phyloP scores from a whole-genome alignment of 257 asterid genomes.

The Petunia axillaris region DNA sequence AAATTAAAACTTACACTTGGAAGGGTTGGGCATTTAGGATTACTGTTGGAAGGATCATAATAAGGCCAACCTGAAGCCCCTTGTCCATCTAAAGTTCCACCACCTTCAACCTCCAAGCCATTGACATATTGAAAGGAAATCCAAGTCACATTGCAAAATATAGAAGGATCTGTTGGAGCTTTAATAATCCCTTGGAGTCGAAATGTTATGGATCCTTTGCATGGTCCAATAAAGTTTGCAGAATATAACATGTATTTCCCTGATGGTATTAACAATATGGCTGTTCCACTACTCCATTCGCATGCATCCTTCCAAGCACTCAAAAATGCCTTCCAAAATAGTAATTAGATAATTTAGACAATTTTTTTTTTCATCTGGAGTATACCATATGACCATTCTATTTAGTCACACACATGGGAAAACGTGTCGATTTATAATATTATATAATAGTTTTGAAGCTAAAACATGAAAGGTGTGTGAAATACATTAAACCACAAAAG shows the following conservation, averaged over 20 bases:
- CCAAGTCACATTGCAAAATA: slow-evolving; percentile 12
- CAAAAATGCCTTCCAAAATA: slow-evolving; percentile 11
- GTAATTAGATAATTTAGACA: background rate
- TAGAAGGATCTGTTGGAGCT: slow-evolving; percentile 17
- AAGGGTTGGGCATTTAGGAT: slow-evolving; percentile 11
- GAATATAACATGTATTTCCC: background rate
- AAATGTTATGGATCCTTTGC: background rate
- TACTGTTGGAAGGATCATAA: background rate
- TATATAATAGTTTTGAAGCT: too few relatives aligned
- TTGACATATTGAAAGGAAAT: slow-evolving; percentile 1
- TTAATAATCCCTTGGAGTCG: background rate
- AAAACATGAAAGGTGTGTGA: too few relatives aligned
- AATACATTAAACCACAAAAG: too few relatives aligned
- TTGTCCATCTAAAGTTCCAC: slow-evolving; percentile 23
- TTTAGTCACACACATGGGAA: background rate
- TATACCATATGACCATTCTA: background rate
- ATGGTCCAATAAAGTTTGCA: background rate
- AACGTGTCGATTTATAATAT: background rate
- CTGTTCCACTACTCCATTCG: background rate
- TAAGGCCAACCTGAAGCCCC: slow-evolving; percentile 14
- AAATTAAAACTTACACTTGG: background rate
- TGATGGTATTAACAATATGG: background rate
- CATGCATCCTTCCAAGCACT: slow-evolving; percentile 19
- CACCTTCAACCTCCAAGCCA: slow-evolving; percentile 11
- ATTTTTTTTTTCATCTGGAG: background rate